Percentiles rank a stretch among this genome's conserved stretches.
These are phyloP conservation scores for Ophiostoma fasciatum DNA, from an alignment of 2,329 filamentous ascomycete species.

Conservation along the genomic window DNA sequence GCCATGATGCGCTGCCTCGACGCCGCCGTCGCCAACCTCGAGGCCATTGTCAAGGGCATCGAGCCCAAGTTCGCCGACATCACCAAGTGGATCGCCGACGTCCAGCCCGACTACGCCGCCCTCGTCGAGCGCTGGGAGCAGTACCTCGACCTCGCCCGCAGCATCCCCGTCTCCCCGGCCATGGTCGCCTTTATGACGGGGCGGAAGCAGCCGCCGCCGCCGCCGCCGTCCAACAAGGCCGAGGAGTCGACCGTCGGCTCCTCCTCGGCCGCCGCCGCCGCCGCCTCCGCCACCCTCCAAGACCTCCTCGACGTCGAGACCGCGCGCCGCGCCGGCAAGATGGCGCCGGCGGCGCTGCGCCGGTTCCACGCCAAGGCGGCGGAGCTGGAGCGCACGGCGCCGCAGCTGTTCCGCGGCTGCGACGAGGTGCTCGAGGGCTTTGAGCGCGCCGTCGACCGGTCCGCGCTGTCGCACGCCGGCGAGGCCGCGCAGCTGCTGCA, in stretches of 20 bases:
- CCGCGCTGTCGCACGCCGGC: constrained; percentile 38
- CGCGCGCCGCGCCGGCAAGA: constrained; percentile 55
- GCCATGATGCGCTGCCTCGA: constrained; percentile 68
- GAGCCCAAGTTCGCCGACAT: constrained; percentile 59
- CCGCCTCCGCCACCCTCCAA: constrained; percentile 42
- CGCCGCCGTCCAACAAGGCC: constrained; percentile 55
- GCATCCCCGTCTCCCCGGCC: constrained; percentile 47
- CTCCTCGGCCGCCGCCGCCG: too few relatives aligned
- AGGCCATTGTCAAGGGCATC: constrained; percentile 56
- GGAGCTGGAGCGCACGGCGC: constrained; percentile 45
- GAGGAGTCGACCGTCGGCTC: constrained; percentile 45
- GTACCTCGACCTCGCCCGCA: constrained; percentile 49
- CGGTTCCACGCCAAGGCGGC: constrained; percentile 45
- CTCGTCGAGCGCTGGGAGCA: constrained; percentile 53
- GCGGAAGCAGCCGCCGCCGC: constrained; percentile 17
- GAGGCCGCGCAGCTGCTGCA: constrained; percentile 58
- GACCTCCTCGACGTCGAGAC: constrained; percentile 64
- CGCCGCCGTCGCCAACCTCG: constrained; percentile 74
- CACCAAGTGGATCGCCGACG: constrained; percentile 53
- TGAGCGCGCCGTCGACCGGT: constrained; percentile 40
- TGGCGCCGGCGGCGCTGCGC: constrained; percentile 42
- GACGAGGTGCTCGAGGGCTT: constrained; percentile 48
- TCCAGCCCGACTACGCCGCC: constrained; percentile 51
- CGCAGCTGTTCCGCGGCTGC: constrained; percentile 45
- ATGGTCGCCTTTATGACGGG: constrained; percentile 54